phyloP scores from a whole-genome alignment of 1,284 basidiomycete species.

The Ceratobasidium papillatum region DNA sequence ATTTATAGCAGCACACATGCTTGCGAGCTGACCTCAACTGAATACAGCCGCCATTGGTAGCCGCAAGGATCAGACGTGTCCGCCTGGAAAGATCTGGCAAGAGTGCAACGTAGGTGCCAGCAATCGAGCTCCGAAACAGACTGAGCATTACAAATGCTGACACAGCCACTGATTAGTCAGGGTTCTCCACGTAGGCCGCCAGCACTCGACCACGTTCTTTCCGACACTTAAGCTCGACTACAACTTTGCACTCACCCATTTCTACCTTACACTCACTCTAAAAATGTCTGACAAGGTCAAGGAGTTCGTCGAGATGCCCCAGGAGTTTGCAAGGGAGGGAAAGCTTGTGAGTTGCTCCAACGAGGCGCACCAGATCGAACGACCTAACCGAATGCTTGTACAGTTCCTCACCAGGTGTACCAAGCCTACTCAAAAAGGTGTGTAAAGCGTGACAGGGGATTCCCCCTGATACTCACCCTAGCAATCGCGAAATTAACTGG shows the following conservation, averaged over 20 bases:
- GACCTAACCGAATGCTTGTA: conserved; percentile 14
- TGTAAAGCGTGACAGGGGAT: conserved; percentile 46
- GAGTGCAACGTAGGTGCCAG: not conserved
- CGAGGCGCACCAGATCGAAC: not conserved
- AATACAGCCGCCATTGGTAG: not conserved
- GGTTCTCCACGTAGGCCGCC: conserved; percentile 34
- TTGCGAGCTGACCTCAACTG: not conserved
- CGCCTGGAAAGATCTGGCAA: conserved; percentile 4
- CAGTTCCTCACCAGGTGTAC: conserved; percentile 97
- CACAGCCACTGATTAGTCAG: conserved; percentile 1
- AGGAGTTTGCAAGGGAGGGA: conserved; percentile 92
- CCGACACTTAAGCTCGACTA: not conserved
- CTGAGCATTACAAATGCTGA: not conserved
- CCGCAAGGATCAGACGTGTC: conserved; percentile 8
- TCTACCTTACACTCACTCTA: conserved; percentile 17
- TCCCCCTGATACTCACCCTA: not conserved
- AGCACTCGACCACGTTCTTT: conserved; percentile 37
- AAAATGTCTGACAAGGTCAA: conserved; percentile 88
- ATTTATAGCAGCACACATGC: not conserved
- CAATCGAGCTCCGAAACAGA: conserved; percentile 20
- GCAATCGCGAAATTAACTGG: conserved; percentile 20
- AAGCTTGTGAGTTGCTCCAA: conserved; percentile 72
- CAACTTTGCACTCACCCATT: conserved; percentile 5
- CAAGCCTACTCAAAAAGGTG: conserved; percentile 96
- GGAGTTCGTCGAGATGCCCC: conserved; percentile 91